phyloP scores from a whole-genome alignment of 768 basidiomycete genomes.

The Mycena sanguinolenta region DNA sequence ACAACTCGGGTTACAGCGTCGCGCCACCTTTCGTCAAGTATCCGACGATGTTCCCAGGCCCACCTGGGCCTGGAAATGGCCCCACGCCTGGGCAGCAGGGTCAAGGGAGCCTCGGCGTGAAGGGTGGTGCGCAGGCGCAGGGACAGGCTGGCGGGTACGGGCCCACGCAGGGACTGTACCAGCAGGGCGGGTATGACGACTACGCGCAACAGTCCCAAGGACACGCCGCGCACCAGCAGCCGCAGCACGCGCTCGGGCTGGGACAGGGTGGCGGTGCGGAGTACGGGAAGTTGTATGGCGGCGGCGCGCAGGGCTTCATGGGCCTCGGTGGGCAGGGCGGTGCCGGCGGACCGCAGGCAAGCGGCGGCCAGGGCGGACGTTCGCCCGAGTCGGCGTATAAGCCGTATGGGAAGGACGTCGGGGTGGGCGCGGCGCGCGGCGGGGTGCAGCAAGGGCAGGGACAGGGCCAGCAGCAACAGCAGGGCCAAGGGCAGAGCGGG shows the following conservation, averaged over 20 bases:
- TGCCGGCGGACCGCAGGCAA: slow-evolving; percentile 48
- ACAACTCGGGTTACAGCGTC: slow-evolving; percentile 66
- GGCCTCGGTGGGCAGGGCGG: slow-evolving; percentile 67
- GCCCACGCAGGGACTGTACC: slow-evolving; percentile 75
- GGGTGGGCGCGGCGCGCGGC: slow-evolving; percentile 61
- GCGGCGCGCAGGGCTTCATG: slow-evolving; percentile 80
- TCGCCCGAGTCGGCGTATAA: slow-evolving; percentile 85
- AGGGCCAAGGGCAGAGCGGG: slow-evolving; percentile 57
- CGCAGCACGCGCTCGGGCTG: slow-evolving; percentile 61
- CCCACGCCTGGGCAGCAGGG: slow-evolving; percentile 79
- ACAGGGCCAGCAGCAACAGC: slow-evolving; percentile 60
- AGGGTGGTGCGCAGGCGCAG: slow-evolving; percentile 51
- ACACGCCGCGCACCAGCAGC: slow-evolving; percentile 57
- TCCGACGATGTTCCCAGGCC: slow-evolving; percentile 80
- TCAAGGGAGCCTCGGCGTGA: slow-evolving; percentile 63
- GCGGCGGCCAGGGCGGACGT: slow-evolving; percentile 56
- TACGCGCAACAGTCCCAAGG: slow-evolving; percentile 69
- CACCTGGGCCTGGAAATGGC: slow-evolving; percentile 75
- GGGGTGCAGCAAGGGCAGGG: slow-evolving; percentile 60
- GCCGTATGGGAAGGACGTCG: slow-evolving; percentile 80
- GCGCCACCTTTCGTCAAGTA: slow-evolving; percentile 85
- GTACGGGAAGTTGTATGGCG: slow-evolving; percentile 55
- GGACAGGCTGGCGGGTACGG: slow-evolving; percentile 32
- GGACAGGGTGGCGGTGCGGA: slow-evolving; percentile 36
- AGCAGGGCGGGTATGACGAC: slow-evolving; percentile 62